phyloP scores from a whole-genome alignment of 116 monocot species.

The Papilionanthe hybrid region DNA sequence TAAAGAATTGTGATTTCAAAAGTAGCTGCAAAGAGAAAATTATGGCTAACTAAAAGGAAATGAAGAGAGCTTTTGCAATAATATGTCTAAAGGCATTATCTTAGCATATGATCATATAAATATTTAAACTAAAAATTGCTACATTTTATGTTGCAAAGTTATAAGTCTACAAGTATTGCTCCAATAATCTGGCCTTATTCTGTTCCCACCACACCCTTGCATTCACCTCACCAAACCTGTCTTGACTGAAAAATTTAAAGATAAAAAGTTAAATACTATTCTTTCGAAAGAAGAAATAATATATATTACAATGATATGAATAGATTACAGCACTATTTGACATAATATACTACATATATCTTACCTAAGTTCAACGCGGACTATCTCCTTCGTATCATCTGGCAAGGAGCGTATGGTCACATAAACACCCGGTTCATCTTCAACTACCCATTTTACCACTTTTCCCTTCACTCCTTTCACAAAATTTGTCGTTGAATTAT shows the following conservation, averaged over 20 bases:
- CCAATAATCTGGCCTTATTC: conserved; percentile 30
- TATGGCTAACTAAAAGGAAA: too few species aligned
- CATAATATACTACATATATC: neutral
- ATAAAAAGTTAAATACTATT: too few species aligned
- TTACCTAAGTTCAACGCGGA: conserved; percentile 40
- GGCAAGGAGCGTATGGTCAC: conserved; percentile 21
- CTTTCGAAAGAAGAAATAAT: neutral
- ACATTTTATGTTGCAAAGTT: too few species aligned
- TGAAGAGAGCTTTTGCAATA: too few species aligned
- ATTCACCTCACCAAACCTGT: conserved; percentile 43
- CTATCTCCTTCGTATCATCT: conserved; percentile 28
- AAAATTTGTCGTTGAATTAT: neutral
- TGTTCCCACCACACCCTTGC: conserved; percentile 53
- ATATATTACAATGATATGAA: neutral
- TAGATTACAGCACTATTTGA: neutral
- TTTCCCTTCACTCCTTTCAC: conserved; percentile 4
- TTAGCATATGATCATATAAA: too few species aligned
- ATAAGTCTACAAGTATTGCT: conserved; percentile 12
- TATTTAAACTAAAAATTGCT: too few species aligned
- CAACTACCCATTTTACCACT: conserved; percentile 33
- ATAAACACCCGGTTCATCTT: conserved; percentile 46
- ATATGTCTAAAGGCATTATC: too few species aligned
- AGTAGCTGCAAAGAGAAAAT: too few species aligned
- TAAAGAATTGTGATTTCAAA: too few species aligned
- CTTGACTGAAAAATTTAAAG: neutral